Base-by-base conservation (phyloP, 768 basidiomycete genomes). In the Chiua virens region DNA sequence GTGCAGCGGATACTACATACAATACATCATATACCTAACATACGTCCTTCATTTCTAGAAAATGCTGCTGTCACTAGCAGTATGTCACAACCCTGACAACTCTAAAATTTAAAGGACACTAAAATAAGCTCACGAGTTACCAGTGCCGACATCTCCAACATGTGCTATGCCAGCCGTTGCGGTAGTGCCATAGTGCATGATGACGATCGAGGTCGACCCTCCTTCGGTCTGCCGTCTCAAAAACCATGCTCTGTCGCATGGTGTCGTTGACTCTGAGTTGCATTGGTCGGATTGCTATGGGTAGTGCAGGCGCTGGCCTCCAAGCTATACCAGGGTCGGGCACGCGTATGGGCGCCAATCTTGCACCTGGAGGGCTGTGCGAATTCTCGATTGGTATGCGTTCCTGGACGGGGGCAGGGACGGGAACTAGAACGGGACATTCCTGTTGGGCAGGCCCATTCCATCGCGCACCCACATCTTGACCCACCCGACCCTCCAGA, bases 171-270 rank as follows among this genome's bases (percentile, higher is more conserved):
- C 71, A 73, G 0, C 80, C 81, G 3, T 61, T 2, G 0, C 73
- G 68, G 35, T 74, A 73, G 22, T 57, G 64, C 82, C 83, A 85
- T 1, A n/a, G 43, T 41, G 65, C 67, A 4, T 74, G 68, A 11
- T 52, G 17, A 50, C 86, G 87, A 3, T 82, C 74, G 58, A 87
- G 86, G 51, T 81, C 75, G 6, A 69, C 65, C 9, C 81, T 66
- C 36, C 87, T 67, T 5, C 70, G 51, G 2, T 71, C 73, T 43
- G 69, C 70, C 56, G 61, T 69, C 37, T 66, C 57, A 13, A 36
- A 57, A 3, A 77, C 65, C 42, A 65, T 55, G 28, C 52, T 51
- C 22, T 57, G 55, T 27, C 62, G 57, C 43, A 9, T 37, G 14
- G 40, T 3, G 34, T 56, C 43, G 2, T 17, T 10, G 28, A 39